Evolutionary conservation across 441 rosid genomes (phyloP).

Genomic region (Cnidoscolus chayamansa): DNA sequence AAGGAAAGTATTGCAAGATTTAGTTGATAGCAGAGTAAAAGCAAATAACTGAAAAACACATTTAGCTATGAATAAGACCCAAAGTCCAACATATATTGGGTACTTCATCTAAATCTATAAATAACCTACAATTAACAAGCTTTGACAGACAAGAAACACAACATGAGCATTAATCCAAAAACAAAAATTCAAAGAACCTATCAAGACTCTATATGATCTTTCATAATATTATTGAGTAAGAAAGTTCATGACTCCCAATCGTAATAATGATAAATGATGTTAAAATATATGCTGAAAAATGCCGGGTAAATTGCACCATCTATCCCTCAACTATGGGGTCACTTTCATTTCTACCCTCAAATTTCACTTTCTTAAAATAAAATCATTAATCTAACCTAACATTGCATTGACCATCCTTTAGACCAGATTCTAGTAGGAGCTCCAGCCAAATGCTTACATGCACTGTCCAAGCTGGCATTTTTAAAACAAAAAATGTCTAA

Average conservation of each 20-base stretch:
- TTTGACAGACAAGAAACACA: neutral
- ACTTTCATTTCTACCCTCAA: too few relatives aligned
- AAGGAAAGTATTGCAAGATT: neutral
- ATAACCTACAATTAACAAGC: neutral
- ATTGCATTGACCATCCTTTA: too few relatives aligned
- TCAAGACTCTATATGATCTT: neutral
- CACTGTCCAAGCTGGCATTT: too few relatives aligned
- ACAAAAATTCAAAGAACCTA: neutral
- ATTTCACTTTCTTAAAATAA: too few relatives aligned
- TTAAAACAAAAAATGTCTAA: too few relatives aligned
- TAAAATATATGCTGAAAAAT: neutral
- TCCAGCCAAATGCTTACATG: too few relatives aligned
- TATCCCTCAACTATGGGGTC: too few relatives aligned
- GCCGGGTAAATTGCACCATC: too few relatives aligned
- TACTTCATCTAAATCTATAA: neutral
- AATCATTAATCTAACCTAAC: too few relatives aligned
- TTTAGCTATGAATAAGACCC: neutral
- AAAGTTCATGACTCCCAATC: neutral
- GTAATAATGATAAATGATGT: neutral
- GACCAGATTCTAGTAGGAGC: too few relatives aligned
- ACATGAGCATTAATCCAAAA: neutral
- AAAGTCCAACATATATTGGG: neutral
- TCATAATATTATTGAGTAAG: neutral
- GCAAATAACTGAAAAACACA: neutral
- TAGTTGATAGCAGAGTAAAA: slow-evolving; percentile 6